Evolutionary conservation across 2,329 filamentous ascomycete species (phyloP), one percentile per base, ranked within the genome.

Genomic region (Alternaria triticina): DNA sequence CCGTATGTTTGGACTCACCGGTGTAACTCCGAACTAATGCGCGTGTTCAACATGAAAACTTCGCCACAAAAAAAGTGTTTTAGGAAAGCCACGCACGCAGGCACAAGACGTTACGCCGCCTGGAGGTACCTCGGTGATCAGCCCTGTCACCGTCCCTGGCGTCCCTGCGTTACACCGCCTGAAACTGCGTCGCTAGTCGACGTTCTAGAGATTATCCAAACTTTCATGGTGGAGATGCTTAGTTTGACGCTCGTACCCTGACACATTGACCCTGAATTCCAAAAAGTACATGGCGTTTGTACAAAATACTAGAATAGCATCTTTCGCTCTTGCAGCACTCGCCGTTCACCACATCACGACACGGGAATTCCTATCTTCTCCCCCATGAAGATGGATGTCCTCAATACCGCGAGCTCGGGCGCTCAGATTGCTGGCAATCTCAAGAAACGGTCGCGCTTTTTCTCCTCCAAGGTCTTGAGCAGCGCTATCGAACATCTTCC

Each of bases 401-500:
- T 57, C 23, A 45, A 57, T 27, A 50, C 45, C 5, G 15, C 44
- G 30, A 40, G 44, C 45, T 27, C 55, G 15, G 45, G 55, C 15
- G 27, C n/a, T 40, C 55, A 57, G 13, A 50, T 40, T 11, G 45
- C 55, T 3, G 45, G 46, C 36, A 22, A 22, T 44, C 17, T 49
- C 40, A 51, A 23, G 40, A 44, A 46, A 45, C 6, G 54, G 40
- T 51, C 54, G 12, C 22, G 57, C 27, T 25, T 43, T 13, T 25
- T 57, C n/a, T 50, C 59, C 4, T 36, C 45, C 10, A 12, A 28
- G 20, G 23, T 9, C 3, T 22, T 61, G 12, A 36, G 54, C n/a
- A 61, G 54, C n/a, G 59, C 54, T 44, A 44, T 61, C 17, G 59
- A 52, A 40, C 46, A 57, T 13, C 11, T 61, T 1, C 54, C 59